These are phyloP conservation scores for Cryoendolithus antarcticus DNA, from an alignment of 2,329 filamentous ascomycete genomes.

Conservation along the genomic window DNA sequence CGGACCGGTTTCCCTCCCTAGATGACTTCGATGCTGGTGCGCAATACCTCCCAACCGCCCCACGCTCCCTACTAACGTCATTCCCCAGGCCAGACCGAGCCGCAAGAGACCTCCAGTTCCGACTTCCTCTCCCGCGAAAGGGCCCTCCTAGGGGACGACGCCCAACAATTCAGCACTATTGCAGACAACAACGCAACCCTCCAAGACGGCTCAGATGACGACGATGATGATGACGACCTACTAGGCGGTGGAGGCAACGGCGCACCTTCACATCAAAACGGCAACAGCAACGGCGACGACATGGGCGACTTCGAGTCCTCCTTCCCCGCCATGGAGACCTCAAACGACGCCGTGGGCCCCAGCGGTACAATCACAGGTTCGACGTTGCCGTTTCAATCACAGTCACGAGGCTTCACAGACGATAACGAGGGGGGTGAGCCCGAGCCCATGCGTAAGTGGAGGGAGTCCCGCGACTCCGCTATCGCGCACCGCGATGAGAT, in stretches of 20 bases:
- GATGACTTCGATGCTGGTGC: constrained; percentile 42
- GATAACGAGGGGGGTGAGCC: constrained; percentile 66
- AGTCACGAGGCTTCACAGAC: constrained; percentile 34
- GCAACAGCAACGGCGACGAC: constrained; percentile 13
- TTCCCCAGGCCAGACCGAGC: constrained; percentile 52
- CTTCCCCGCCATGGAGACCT: constrained; percentile 70
- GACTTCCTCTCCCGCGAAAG: constrained; percentile 91
- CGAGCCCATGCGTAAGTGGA: constrained; percentile 81
- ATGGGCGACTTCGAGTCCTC: constrained; percentile 67
- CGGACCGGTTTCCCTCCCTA: constrained; percentile 40
- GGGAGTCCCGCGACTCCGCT: constrained; percentile 72
- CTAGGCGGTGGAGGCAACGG: constrained; percentile 43
- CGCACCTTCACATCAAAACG: constrained; percentile 27
- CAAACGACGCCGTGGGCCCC: constrained; percentile 61
- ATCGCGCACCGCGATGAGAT: constrained; percentile 76
- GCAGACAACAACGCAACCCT: constrained; percentile 57
- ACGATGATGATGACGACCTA: constrained; percentile 50
- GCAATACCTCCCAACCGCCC: constrained; percentile 10
- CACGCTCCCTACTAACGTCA: constrained; percentile 10
- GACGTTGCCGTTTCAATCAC: constrained; percentile 42
- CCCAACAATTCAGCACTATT: constrained; percentile 71
- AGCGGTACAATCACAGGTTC: constrained; percentile 70
- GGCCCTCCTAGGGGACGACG: constrained; percentile 81
- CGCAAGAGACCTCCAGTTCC: constrained; percentile 46
- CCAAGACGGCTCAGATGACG: constrained; percentile 33